Conservation (phyloP, 768 basidiomycete genomes). For the Xerocomellus amylosporus region DNA sequence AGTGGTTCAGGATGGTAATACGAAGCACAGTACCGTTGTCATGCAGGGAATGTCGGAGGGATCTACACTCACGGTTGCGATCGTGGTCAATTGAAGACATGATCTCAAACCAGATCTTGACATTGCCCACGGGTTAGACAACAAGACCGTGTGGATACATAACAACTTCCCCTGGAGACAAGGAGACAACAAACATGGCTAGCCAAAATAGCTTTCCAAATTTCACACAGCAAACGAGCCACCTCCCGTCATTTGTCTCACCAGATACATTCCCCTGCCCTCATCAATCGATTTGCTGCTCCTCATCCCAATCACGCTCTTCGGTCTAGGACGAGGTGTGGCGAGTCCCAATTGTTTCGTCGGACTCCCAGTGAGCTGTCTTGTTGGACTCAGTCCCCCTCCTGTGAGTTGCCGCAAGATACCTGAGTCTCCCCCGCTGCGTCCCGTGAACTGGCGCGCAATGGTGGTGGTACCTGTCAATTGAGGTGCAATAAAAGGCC, state of each 20-base stretch:
- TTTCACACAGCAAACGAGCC: slow-evolving; percentile 24
- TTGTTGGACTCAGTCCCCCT: slow-evolving; percentile 62
- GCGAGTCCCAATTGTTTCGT: slow-evolving; percentile 60
- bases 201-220: not conserved
- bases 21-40: slow-evolving; percentile 7
- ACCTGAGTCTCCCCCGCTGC: slow-evolving; percentile 39
- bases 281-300: slow-evolving; percentile 62
- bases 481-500: slow-evolving; percentile 46
- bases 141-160: slow-evolving; percentile 16
- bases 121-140: not conserved
- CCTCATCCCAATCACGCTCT: slow-evolving; percentile 74
- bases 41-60: slow-evolving; percentile 1
- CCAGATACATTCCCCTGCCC: slow-evolving; percentile 67
- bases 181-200: not conserved
- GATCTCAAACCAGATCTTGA: slow-evolving; percentile 12
- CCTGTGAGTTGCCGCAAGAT: slow-evolving; percentile 61
- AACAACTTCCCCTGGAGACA: slow-evolving; percentile 4
- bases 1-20: not conserved
- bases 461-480: slow-evolving; percentile 69
- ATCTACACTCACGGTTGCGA: not conserved
- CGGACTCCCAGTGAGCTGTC: slow-evolving; percentile 63
- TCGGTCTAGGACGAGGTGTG: slow-evolving; percentile 58
- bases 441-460: slow-evolving; percentile 71
- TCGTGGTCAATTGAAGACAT: slow-evolving; percentile 2
- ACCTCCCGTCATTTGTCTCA: slow-evolving; percentile 74